phyloP scores from a whole-genome alignment of 306 rosid species.

The Quercus gilva region DNA sequence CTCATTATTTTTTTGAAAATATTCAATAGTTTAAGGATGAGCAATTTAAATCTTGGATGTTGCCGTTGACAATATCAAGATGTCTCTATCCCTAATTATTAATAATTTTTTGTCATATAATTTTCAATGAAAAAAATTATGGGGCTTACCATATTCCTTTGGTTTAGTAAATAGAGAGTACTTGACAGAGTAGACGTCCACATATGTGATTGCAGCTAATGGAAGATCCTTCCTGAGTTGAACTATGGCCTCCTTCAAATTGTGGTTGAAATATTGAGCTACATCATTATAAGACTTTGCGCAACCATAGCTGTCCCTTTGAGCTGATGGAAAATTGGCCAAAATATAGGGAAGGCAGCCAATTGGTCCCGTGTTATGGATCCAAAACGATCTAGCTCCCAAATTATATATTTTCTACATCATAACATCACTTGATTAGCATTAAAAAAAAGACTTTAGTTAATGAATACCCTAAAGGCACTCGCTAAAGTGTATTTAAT shows the following conservation, averaged over 20 bases:
- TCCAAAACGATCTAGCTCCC: constrained; percentile 40
- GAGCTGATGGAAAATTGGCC: not conserved
- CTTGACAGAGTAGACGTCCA: constrained; percentile 41
- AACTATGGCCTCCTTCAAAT: no score
- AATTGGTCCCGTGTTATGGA: constrained; percentile 39
- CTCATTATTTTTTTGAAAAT: no score
- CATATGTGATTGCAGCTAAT: constrained; percentile 50
- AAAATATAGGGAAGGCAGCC: constrained; percentile 32
- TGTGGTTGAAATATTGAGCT: constrained; percentile 36
- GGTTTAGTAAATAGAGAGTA: constrained; percentile 33
- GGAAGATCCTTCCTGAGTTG: no score
- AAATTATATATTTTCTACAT: constrained; percentile 22
- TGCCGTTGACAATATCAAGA: no score
- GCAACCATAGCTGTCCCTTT: constrained; percentile 46
- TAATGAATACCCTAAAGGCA: no score
- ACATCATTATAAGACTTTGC: constrained; percentile 50
- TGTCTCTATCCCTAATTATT: no score
- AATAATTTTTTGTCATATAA: no score
- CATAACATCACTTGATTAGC: not conserved
- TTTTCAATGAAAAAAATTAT: no score
- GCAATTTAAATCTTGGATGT: no score
- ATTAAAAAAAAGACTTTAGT: not conserved
- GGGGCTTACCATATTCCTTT: constrained; percentile 36
- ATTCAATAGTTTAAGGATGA: no score
- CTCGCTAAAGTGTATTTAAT: no score